Base-by-base conservation (phyloP, 352 stramenopile species). In the Phytophthora fragariaefolia region DNA sequence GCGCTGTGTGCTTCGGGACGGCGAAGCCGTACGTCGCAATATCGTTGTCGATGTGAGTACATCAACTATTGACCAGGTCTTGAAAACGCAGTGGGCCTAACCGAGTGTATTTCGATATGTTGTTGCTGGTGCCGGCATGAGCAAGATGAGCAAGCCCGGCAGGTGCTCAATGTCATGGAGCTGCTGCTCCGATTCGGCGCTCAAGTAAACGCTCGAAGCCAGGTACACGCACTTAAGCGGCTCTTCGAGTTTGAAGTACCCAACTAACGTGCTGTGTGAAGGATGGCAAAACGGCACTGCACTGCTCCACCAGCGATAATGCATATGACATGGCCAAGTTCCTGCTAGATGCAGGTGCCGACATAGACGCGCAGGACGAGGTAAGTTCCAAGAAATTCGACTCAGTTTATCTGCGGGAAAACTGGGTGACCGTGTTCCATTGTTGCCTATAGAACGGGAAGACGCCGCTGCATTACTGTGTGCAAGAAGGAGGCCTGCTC, bases 211-310 rank as follows among this genome's bases (percentile, higher is more conserved):
- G 55, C 58, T 2, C 46, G n/a, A 38, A 66, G 48, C 34, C 38
- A 66, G 40, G 64, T 67, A 71, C 17, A 32, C 32, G 8, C 15
- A 46, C n/a, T 18, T 46, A 46, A 46, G n/a, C 7, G 40, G 40
- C 40, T 9, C 40, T 46, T 46, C 40, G 13, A 17, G 24, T 10
- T 15, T 7, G 6, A 15, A 22, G 17, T n/a, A n/a, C n/a, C 17
- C 3, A 46, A 24, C 36, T 45, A 45, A 23, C 15, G 12, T 38
- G 30, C 20, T 47, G 3, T 34, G 24, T 54, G 36, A 22, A 76
- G 66, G 63, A 73, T 17, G 58, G 62, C 7, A 76, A 73, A 40
- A 79, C 62, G 3, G 66, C 66, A 17, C 49, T 79, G 22, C 62
- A 73, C n/a, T 66, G 30, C 6, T 43, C 62, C 1, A 74, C 71